Conservation (phyloP, 1,284 basidiomycete genomes). For the Butyriboletus appendiculatus region DNA sequence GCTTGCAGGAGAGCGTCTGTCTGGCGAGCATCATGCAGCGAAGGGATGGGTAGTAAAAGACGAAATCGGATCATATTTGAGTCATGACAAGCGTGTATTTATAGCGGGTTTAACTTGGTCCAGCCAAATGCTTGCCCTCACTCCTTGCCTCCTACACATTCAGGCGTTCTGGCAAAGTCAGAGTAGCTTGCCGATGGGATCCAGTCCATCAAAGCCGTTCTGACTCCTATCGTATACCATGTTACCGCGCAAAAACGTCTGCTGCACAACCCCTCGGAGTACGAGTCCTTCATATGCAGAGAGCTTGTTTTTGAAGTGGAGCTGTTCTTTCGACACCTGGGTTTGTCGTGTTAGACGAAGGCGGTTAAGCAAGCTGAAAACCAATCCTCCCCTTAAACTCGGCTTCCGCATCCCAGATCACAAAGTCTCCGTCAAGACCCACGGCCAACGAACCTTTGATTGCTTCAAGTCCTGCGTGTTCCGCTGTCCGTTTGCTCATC, state of each 20-base stretch:
- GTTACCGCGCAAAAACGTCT: slow-evolving; percentile 76
- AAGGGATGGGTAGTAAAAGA: background rate
- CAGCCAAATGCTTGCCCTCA: background rate
- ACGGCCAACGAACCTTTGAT: slow-evolving; percentile 71
- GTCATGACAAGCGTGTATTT: background rate
- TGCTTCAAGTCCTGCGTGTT: slow-evolving; percentile 69
- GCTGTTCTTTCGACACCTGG: slow-evolving; percentile 69
- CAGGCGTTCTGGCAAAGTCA: slow-evolving; percentile 2
- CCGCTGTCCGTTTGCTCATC: slow-evolving; percentile 71
- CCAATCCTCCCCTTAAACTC: slow-evolving; percentile 56
- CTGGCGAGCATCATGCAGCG: slow-evolving; percentile 12
- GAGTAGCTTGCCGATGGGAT: slow-evolving; percentile 37
- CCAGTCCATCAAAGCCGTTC: slow-evolving; percentile 37
- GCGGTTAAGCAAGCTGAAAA: background rate
- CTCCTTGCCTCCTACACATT: too few relatives aligned
- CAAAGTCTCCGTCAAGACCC: slow-evolving; percentile 83
- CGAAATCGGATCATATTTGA: background rate
- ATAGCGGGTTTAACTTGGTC: too few relatives aligned
- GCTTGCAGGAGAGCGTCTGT: slow-evolving; percentile 7
- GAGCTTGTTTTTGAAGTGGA: slow-evolving; percentile 92
- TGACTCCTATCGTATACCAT: slow-evolving; percentile 57
- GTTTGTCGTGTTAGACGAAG: slow-evolving; percentile 11
- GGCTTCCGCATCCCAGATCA: slow-evolving; percentile 79
- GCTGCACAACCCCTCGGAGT: slow-evolving; percentile 69
- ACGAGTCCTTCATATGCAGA: slow-evolving; percentile 82